Evolutionary conservation across 2,329 filamentous ascomycete genomes (phyloP), one percentile per base, ranked within the genome.

Genomic region (Beauveria medogensis): DNA sequence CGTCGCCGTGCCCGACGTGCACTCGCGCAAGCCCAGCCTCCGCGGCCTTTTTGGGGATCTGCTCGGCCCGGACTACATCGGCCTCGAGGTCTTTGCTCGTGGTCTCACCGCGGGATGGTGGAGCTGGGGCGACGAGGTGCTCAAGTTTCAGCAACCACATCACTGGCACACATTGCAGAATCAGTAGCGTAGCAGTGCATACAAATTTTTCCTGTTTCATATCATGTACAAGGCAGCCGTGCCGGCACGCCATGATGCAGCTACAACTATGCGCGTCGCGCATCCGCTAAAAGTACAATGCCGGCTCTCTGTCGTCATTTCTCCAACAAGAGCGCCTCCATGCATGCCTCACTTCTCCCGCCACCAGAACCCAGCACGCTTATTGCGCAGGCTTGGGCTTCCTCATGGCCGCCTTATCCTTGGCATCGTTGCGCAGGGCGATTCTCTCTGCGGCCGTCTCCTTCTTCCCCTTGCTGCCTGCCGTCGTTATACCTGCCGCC

Each of bases 11-110:
- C 88, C 89, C 1, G 90, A 93, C 69, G 66, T 90, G 4, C 90
- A 94, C 72, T 92, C 90, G 0, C 77, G 90, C 53, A 94, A 94
- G 70, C 90, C 90, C 3, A 90, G 86, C 67, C 69, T 93, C 60
- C 84, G 86, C 63, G 68, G 72, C 2, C 65, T 90, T 24, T 81
- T 91, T 54, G 78, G 82, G 59, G 73, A 78, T 4, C 67, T 85
- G n/a, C 67, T 90, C 30, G 75, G 76, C 0, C 65, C 68, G 3
- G 71, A 76, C 2, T 87, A 84, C 65, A 68, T 70, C 18, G 88
- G 82, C 2, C 75, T 92, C n/a, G 90, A 94, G 72, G 77, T 92
- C 2, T 94, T 93, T 74, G 88, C 89, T 1, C 80, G 90, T 60
- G 85, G 88, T 69, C 73, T 91, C 50, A 90, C 89, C 2, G 80